These are phyloP conservation scores for Rhododendron mucronatum DNA, from an alignment of 148 eudicot species.

Conservation along the genomic window DNA sequence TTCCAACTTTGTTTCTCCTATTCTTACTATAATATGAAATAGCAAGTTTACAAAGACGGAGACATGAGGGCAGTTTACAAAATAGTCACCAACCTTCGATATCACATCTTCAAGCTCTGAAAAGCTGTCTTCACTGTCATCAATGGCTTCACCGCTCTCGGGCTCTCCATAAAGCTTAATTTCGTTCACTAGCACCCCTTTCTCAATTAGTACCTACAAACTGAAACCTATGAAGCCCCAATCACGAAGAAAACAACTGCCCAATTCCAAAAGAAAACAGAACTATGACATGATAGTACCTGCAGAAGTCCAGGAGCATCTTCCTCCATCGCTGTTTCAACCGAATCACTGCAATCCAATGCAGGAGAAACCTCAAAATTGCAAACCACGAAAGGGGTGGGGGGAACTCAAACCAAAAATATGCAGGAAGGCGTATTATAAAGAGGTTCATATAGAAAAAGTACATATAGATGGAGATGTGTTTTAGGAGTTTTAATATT, in stretches of 20 bases:
- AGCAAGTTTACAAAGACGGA: not conserved
- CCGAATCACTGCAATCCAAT: conserved; percentile 57
- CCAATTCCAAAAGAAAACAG: conserved; percentile 5
- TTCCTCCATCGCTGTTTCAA: conserved; percentile 90
- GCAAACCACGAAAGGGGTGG: not conserved
- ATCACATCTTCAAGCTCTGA: conserved; percentile 80
- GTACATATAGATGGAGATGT: not conserved
- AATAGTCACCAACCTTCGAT: conserved; percentile 47
- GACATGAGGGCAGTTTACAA: not conserved
- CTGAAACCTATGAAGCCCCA: not conserved
- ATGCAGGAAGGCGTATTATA: not conserved
- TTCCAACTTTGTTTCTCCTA: not conserved
- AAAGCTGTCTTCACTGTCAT: conserved; percentile 63
- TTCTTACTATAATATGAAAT: not conserved
- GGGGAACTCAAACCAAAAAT: not conserved
- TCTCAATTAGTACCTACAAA: conserved; percentile 69
- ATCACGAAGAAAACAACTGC: not conserved
- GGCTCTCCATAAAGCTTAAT: conserved; percentile 86
- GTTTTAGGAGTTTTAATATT: conserved; percentile 22
- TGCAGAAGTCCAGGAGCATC: conserved; percentile 92
- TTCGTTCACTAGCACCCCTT: conserved; percentile 66
- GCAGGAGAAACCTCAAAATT: conserved; percentile 8
- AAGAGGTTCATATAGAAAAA: not conserved
- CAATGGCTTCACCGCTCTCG: conserved; percentile 52
- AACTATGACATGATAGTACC: conserved; percentile 34